Evolutionary conservation across 2,329 filamentous ascomycete genomes (phyloP), one percentile per base, ranked within the genome.

Genomic region (Sarocladium brachiariae): DNA sequence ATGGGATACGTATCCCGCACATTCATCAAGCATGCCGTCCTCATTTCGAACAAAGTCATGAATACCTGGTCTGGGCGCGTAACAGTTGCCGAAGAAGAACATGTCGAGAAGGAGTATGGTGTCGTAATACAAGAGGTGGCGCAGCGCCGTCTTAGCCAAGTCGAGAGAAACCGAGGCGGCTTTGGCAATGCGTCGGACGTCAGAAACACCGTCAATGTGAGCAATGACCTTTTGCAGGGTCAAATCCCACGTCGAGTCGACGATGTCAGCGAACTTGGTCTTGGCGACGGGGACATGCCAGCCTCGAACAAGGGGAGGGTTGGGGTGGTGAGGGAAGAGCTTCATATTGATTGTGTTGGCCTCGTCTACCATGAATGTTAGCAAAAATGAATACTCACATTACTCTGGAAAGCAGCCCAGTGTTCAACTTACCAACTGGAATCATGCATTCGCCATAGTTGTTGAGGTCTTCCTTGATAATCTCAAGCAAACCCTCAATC

Each of bases 381-480:
- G 23, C 21, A 7, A 24, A 11, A 27, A n/a, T 43, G 27, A 30
- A 30, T 30, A 13, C 27, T 30, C 27, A n/a, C n/a, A n/a, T n/a
- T n/a, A n/a, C n/a, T n/a, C n/a, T n/a, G n/a, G n/a, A n/a, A n/a
- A n/a, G n/a, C n/a, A n/a, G n/a, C n/a, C n/a, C n/a, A n/a, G n/a
- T 30, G 21, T 3, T 10, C 25, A 49, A 73, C 80, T 56, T 71
- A 91, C 88, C 88, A 56, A 96, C 92, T 0, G 91, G 91, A 61
- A 96, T 96, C 91, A 96, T 96, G 75, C 91, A 96, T 71, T 99
- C 93, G 63, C 89, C 91, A 63, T 96, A 99, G 60, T 95, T 95
- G 63, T 97, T 96, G 58, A 99, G 65, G 64, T 99, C 91, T 69
- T 96, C 83, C 63, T 84, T 84, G 52, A 87, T 77, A 54, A 86